Conservation (phyloP, 2,329 filamentous ascomycete species). For the Balansia obtecta region DNA sequence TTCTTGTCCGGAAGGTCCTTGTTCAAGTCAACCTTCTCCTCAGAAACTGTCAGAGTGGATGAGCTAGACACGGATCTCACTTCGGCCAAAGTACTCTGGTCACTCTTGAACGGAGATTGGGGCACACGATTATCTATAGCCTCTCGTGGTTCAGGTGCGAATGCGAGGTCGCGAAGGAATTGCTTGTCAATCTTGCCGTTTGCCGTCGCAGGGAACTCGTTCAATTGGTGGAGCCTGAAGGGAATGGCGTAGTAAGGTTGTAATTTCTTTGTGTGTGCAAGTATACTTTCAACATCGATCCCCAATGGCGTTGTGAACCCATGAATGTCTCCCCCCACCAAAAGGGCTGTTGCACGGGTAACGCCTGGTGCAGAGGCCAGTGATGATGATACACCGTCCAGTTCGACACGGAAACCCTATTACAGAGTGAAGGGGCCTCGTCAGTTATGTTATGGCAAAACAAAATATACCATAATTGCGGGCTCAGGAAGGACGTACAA, state of each 20-base stretch:
- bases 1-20: constrained; percentile 28
- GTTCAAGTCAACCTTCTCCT: constrained; percentile 19
- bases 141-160: constrained; percentile 5
- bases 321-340: constrained; percentile 35
- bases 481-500: background rate
- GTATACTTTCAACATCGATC: constrained; percentile 24
- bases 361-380: constrained; percentile 33
- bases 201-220: constrained; percentile 34
- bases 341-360: constrained; percentile 32
- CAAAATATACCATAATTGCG: background rate
- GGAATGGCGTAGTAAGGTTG: constrained; percentile 46
- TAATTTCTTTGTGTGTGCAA: constrained; percentile 25
- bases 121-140: background rate
- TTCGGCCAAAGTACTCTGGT: constrained; percentile 14
- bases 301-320: constrained; percentile 32
- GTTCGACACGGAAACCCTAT: constrained; percentile 46
- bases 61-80: constrained; percentile 17
- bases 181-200: constrained; percentile 47
- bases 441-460: background rate
- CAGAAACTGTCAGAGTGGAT: constrained; percentile 17
- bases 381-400: constrained; percentile 43
- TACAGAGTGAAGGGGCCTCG: background rate
- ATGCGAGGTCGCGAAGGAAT: constrained; percentile 24
- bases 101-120: constrained; percentile 5
- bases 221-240: constrained; percentile 28